A percentile compares a stretch with the other conserved stretches of the same genome.
Evolutionary conservation across 2,329 filamentous ascomycete species (phyloP).

Genomic region (Lomentospora prolificans): DNA sequence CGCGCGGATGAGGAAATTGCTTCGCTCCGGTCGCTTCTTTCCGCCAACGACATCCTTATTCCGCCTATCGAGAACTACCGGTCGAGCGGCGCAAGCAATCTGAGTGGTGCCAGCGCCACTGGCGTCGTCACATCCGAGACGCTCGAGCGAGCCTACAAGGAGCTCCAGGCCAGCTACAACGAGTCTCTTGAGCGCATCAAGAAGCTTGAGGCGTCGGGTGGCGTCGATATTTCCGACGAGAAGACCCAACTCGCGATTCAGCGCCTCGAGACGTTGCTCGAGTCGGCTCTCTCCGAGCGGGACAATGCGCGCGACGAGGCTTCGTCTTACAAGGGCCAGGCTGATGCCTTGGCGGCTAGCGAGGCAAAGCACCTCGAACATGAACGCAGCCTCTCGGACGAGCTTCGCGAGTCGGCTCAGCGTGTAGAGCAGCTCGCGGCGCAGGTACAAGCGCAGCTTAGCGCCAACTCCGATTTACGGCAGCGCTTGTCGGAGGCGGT

Average conservation of each 20-base stretch:
- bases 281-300: conserved; percentile 59
- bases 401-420: conserved; percentile 63
- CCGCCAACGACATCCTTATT: conserved; percentile 73
- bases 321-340: conserved; percentile 49
- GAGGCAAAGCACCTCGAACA: conserved; percentile 48
- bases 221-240: conserved; percentile 32
- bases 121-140: conserved; percentile 54
- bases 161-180: conserved; percentile 62
- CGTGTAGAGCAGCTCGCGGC: conserved; percentile 71
- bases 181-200: conserved; percentile 59
- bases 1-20: conserved; percentile 87
- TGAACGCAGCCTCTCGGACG: conserved; percentile 55
- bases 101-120: conserved; percentile 12
- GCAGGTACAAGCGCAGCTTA: conserved; percentile 71
- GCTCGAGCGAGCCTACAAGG: conserved; percentile 62
- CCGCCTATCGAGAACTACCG: conserved; percentile 47
- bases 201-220: conserved; percentile 44
- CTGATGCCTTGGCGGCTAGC: conserved; percentile 44
- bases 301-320: conserved; percentile 62
- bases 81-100: conserved; percentile 23
- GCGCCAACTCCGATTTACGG: conserved; percentile 67
- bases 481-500: conserved; percentile 71
- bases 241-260: conserved; percentile 53
- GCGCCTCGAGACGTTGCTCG: conserved; percentile 58
- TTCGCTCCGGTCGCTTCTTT: conserved; percentile 67